Base-by-base conservation (phyloP, 2,329 filamentous ascomycete genomes). In the Phyllosticta paracitricarpa region DNA sequence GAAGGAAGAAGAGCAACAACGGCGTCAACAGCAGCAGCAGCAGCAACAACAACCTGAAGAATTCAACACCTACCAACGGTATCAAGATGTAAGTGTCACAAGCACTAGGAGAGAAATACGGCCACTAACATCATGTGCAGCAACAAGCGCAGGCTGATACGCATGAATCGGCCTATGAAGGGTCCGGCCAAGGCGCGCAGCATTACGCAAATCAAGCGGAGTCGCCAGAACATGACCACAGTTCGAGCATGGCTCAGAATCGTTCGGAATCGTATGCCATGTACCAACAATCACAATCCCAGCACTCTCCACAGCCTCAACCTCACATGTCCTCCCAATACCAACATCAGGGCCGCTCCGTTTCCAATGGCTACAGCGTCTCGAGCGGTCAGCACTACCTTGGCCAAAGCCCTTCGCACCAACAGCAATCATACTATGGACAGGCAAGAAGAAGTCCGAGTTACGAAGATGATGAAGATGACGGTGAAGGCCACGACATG, bases 61-160 rank as follows among this genome's bases (percentile, higher is more conserved):
- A 65, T 73, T 73, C 58, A 66, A 70, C 25, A 71, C 74, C 59
- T 74, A 73, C 64, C 72, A 76, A 64, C 67, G 71, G 64, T 74
- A 75, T 63, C 73, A 74, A 61, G 71, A 74, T 63, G 67, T 68
- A 62, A 51, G 63, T 60, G 1, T 4, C 7, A 3, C 17, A 3
- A 54, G 2, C 14, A 9, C 7, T 2, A 7, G 19, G 12, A 12
- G 26, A 48, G 26, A 7, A 30, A 5, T 25, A 17, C 61, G 7
- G 22, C 53, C 12, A 19, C 17, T 64, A n/a, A 57, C 51, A 2
- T 22, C 14, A 1, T 51, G 30, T 55, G 25, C 58, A 68, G 63
- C 66, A 68, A 58, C 66, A 68, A 30, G 67, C 68, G 26, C 62
- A 64, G 24, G 33, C 63, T 51, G 65, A 69, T 28, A 64, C 64